phyloP scores from a whole-genome alignment of 192 early-diverging fungal genomes.

The Powellomyces hirtus region DNA sequence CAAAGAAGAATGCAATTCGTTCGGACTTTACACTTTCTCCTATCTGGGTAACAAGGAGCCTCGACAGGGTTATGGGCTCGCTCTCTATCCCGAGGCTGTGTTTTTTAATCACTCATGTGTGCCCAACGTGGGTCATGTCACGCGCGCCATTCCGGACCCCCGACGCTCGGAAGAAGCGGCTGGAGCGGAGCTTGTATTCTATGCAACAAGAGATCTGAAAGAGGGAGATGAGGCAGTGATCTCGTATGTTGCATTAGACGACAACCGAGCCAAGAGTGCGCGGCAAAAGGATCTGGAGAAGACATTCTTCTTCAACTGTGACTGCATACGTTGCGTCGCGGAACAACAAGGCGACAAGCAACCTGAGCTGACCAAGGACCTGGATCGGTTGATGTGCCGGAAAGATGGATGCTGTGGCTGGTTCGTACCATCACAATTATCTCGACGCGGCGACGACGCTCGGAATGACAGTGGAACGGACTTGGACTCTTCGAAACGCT shows the following conservation, averaged over 20 bases:
- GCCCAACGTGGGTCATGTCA: constrained; percentile 44
- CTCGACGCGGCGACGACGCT: not conserved
- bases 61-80: constrained; percentile 44
- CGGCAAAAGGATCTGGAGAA: constrained; percentile 28
- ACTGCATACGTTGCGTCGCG: constrained; percentile 34
- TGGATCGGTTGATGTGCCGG: not conserved
- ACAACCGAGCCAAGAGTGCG: not conserved
- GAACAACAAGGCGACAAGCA: constrained; percentile 1
- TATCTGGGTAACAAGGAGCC: constrained; percentile 10
- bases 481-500: too few species aligned
- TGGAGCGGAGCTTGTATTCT: constrained; percentile 34
- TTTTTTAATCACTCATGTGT: constrained; percentile 53
- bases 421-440: constrained; percentile 9
- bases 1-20: constrained; percentile 55
- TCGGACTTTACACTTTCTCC: constrained; percentile 46
- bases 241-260: constrained; percentile 36
- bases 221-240: constrained; percentile 38
- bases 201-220: constrained; percentile 29
- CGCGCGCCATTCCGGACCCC: not conserved
- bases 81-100: constrained; percentile 38
- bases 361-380: not conserved
- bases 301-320: constrained; percentile 44
- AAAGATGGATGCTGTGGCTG: constrained; percentile 21
- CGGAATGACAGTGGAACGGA: not conserved
- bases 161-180: not conserved